Percentiles rank a stretch among this genome's conserved stretches.
Evolutionary conservation across 495 filamentous ascomycete genomes (phyloP).

Genomic region (Polyplosphaeria fusca): DNA sequence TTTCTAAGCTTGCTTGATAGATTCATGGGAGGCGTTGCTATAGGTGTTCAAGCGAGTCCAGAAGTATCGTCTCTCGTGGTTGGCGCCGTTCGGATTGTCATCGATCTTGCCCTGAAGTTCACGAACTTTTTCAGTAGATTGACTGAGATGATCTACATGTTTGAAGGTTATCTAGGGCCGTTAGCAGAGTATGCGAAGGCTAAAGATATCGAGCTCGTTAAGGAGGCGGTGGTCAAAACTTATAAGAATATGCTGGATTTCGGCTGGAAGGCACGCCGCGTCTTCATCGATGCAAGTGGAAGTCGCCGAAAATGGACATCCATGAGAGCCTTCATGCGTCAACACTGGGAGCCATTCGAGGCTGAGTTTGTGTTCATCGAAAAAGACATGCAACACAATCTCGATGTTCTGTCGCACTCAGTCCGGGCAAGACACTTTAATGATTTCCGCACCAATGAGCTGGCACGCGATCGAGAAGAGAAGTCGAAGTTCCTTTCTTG

Average conservation of each 20-base stretch:
- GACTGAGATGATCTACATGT: too few species aligned
- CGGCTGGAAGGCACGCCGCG: too few species aligned
- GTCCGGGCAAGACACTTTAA: background rate
- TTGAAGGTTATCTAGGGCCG: too few species aligned
- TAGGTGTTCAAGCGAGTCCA: background rate
- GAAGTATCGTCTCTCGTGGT: slow-evolving; percentile 4
- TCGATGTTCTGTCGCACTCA: slow-evolving; percentile 1
- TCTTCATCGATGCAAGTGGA: too few species aligned
- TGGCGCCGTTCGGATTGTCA: background rate
- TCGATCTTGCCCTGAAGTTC: slow-evolving; percentile 4
- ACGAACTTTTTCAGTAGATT: too few species aligned
- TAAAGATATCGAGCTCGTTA: too few species aligned
- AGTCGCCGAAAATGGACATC: background rate
- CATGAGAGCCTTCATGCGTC: slow-evolving; percentile 1
- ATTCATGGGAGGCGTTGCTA: slow-evolving; percentile 6
- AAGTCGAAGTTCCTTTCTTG: background rate
- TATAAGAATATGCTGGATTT: too few species aligned
- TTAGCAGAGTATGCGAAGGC: too few species aligned
- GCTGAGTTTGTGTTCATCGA: slow-evolving; percentile 4
- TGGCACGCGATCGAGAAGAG: background rate
- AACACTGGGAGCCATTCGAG: slow-evolving; percentile 4
- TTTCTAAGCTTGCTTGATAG: background rate
- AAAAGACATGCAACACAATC: slow-evolving; percentile 1
- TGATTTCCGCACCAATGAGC: background rate
- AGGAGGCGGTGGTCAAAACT: too few species aligned